Percentiles rank a stretch among this genome's conserved stretches.
These are phyloP conservation scores for Skeletonema marinoi DNA, from an alignment of 108 stramenopile genomes.

Conservation along the genomic window DNA sequence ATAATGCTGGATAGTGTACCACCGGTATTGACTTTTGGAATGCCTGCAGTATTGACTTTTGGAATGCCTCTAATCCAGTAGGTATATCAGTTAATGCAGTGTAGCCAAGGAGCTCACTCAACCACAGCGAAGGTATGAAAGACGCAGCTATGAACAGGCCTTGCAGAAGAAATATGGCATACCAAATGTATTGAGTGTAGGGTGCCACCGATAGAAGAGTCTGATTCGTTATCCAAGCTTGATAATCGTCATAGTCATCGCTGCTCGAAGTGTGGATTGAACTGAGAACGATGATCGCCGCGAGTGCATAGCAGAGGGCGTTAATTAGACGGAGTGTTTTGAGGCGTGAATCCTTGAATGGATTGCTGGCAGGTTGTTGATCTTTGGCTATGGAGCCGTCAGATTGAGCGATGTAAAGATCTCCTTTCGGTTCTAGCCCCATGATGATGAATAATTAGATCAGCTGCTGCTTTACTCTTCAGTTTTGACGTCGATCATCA, in stretches of 20 bases:
- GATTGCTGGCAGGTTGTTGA: neutral
- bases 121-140: neutral
- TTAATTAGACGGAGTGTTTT: neutral
- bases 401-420: neutral
- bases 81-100: neutral
- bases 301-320: neutral
- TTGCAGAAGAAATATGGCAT: neutral
- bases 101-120: neutral
- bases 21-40: neutral
- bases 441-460: neutral
- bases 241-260: neutral
- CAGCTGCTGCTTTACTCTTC: neutral
- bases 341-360: neutral
- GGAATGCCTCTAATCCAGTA: neutral
- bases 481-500: too few relatives aligned
- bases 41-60: neutral
- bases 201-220: neutral
- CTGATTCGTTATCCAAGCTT: neutral
- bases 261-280: neutral
- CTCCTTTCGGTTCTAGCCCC: neutral
- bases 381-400: neutral
- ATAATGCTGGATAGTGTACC: neutral
- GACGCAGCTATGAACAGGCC: neutral
- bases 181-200: slow-evolving; percentile 1
- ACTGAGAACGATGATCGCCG: neutral